phyloP scores from a whole-genome alignment of 768 basidiomycete genomes.

The Tulasnella sp. region DNA sequence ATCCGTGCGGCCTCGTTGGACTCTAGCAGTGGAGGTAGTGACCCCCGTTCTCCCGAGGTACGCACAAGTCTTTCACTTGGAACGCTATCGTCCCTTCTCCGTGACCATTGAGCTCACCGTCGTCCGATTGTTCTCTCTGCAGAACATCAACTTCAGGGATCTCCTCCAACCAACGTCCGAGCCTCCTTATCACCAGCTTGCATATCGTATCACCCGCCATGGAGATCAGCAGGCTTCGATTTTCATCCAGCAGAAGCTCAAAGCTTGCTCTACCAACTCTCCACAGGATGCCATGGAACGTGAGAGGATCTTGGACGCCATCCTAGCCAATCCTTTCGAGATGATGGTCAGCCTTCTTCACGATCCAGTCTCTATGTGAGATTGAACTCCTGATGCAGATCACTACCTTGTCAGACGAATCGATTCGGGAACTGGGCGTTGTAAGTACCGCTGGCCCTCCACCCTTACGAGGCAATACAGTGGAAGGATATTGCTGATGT shows the following conservation, averaged over 20 bases:
- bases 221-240: constrained; percentile 88
- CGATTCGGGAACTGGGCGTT: constrained; percentile 66
- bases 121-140: not conserved
- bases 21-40: too few relatives aligned
- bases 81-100: not conserved
- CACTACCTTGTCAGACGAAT: constrained; percentile 9
- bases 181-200: constrained; percentile 73
- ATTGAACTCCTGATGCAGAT: not conserved
- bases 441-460: not conserved
- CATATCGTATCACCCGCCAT: constrained; percentile 75
- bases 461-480: too few relatives aligned
- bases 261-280: constrained; percentile 51
- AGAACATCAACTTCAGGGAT: constrained; percentile 86
- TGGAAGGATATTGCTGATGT: too few relatives aligned
- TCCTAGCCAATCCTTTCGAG: constrained; percentile 71
- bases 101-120: not conserved
- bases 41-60: too few relatives aligned
- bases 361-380: not conserved
- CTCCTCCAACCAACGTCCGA: constrained; percentile 75
- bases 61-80: not conserved
- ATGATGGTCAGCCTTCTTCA: constrained; percentile 82
- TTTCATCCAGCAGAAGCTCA: constrained; percentile 82
- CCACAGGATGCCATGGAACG: constrained; percentile 40
- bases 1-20: not conserved
- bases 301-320: constrained; percentile 76